Conservation (phyloP, 192 early-diverging fungal species). For the Obelidium mucronatum region DNA sequence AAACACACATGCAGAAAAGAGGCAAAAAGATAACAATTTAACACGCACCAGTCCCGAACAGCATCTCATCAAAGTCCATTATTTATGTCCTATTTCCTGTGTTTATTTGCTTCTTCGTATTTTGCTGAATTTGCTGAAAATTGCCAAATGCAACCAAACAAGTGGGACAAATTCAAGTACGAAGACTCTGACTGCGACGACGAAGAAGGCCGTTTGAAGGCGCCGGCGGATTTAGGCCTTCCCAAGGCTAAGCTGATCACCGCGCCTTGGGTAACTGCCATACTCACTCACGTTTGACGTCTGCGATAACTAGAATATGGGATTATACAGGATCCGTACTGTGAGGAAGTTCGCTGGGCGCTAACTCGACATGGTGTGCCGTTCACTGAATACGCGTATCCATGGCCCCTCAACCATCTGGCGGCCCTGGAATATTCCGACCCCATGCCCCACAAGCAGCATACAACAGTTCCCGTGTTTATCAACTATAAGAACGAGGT, state of each 20-base stretch:
- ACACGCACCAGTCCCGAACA: too few relatives aligned
- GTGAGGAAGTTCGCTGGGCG: conserved; percentile 54
- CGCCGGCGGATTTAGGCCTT: not conserved
- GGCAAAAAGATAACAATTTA: too few relatives aligned
- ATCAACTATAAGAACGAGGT: conserved; percentile 55
- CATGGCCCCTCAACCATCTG: conserved; percentile 50
- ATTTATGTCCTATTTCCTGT: too few relatives aligned
- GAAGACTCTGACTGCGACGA: not conserved
- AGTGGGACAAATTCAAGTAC: not conserved
- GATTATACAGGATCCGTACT: conserved; percentile 16
- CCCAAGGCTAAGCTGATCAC: conserved; percentile 24
- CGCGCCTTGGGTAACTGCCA: conserved; percentile 29
- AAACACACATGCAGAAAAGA: too few relatives aligned
- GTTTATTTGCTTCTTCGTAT: too few relatives aligned
- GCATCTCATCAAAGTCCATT: too few relatives aligned
- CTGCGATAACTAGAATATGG: not conserved
- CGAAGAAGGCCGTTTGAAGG: not conserved
- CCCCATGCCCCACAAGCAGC: conserved; percentile 38
- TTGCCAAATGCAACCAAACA: too few relatives aligned
- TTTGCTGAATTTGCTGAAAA: too few relatives aligned
- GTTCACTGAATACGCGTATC: conserved; percentile 46
- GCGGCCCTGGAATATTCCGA: conserved; percentile 44
- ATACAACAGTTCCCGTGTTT: conserved; percentile 48
- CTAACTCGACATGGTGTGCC: conserved; percentile 51
- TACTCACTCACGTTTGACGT: not conserved